Evolutionary conservation across 2,329 filamentous ascomycete species (phyloP), one percentile per base, ranked within the genome.

Genomic region (Nothophoma quercina): DNA sequence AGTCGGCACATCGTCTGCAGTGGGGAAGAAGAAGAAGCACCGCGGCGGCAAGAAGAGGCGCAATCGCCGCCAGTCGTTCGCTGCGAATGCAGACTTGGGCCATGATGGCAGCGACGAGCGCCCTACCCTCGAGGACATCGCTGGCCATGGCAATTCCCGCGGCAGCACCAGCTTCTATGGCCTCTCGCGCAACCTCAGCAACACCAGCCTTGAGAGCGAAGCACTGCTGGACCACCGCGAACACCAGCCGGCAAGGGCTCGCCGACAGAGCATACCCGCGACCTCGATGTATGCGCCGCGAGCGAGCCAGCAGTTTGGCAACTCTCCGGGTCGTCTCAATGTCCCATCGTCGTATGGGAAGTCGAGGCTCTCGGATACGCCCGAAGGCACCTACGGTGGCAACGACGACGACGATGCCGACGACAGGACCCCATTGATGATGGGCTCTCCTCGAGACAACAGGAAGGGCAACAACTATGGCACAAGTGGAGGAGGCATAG

Each of bases 171-270:
- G 79, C 53, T 84, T 85, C 68, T 86, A 86, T 68, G 78, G 80
- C 32, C 67, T 84, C 43, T 74, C 75, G 55, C 60, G 68, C 38
- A 91, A 89, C 69, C 70, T 87, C 58, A 98, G 93, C 77, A 87
- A 83, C 64, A 92, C 90, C 1, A 98, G 93, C 73, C 79, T 98
- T 58, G 93, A 97, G 62, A 97, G 92, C 72, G 88, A 96, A 70
- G 88, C 85, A 7, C 78, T 98, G 62, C 79, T 98, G 15, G 93
- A 98, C 75, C 93, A 98, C 74, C 85, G 91, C 86, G 78, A 79
- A 32, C 77, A 79, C 36, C 66, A 68, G 7, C 70, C 74, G 5
- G 62, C 76, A 18, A 68, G 75, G 43, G 65, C 75, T 7, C 73
- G 79, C 43, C 71, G 79, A 15, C 70, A 75, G 40, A 81, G 78